Evolutionary conservation across 345 rosid genomes (phyloP), one percentile per base, ranked within the genome.

Genomic region (Pistacia atlantica): DNA sequence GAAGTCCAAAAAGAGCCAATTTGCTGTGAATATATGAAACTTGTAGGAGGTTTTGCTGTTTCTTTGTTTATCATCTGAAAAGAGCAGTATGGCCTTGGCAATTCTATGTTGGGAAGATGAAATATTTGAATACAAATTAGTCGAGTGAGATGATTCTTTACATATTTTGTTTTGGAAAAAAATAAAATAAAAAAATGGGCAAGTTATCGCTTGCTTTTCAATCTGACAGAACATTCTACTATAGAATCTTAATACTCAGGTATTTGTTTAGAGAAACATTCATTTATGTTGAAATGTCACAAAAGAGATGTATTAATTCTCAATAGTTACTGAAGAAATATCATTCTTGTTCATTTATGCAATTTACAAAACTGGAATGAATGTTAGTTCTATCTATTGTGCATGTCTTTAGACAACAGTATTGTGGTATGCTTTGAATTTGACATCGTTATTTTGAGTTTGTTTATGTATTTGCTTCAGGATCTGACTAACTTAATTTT

Each of bases 1-100:
- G 87, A 82, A n/a, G 35, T 61, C 46, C 38, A 22, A 37, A 74
- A 67, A 64, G 45, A 33, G 54, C 18, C 57, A 4, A 4, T 55
- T 56, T 18, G 11, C 13, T n/a, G 20, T n/a, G 16, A 25, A 71
- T 46, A 74, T 60, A 13, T 4, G 11, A 3, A 22, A 22, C 58
- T 8, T 31, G 60, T 35, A 31, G 13, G 8, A 52, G 70, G 20
- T 54, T 17, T 38, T 65, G 18, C 59, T 54, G n/a, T 14, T 35
- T 38, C 14, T 64, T 28, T 7, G 22, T 18, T 49, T 28, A 13
- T 51, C 5, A 64, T 52, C 38, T 8, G 62, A 71, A 62, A 49
- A 16, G 45, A 46, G 25, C 48, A 28, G 9, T 17, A 61, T 49
- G 67, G 28, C n/a, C 33, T 51, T 52, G 9, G 69, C 12, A 63